These are phyloP conservation scores for Phragmites australis DNA, from an alignment of 176 grass and related monocot species.

Conservation along the genomic window DNA sequence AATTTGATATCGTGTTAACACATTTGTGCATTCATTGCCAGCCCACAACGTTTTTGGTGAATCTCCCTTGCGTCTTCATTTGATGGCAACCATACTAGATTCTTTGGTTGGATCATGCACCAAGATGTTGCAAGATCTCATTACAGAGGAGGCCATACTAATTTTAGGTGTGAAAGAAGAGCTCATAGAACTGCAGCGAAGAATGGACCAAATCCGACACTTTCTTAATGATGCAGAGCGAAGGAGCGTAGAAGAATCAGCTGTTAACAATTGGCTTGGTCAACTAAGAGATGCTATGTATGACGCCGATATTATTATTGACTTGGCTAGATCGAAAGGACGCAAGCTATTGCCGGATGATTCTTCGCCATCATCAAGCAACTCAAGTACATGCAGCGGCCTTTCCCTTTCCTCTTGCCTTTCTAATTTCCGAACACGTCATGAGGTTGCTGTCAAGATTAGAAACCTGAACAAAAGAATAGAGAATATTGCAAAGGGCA, in stretches of 20 bases:
- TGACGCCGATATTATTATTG: slow-evolving; percentile 44
- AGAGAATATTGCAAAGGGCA: neutral
- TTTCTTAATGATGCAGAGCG: slow-evolving; percentile 21
- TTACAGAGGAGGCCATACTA: too few relatives aligned
- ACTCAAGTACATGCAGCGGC: neutral
- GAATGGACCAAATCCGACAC: slow-evolving; percentile 1
- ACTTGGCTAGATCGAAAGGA: slow-evolving; percentile 22
- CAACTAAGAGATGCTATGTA: slow-evolving; percentile 50
- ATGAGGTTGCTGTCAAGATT: slow-evolving; percentile 12
- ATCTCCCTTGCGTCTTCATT: neutral
- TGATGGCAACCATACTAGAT: slow-evolving; percentile 38
- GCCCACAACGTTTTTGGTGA: neutral
- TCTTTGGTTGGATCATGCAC: neutral
- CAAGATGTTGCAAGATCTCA: neutral
- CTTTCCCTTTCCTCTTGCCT: slow-evolving; percentile 5
- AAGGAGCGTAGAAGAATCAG: slow-evolving; percentile 4
- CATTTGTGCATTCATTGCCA: too few relatives aligned
- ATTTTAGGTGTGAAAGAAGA: slow-evolving; percentile 31
- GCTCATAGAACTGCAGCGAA: slow-evolving; percentile 2
- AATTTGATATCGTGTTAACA: too few relatives aligned
- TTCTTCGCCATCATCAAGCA: neutral
- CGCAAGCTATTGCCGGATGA: neutral
- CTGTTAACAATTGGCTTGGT: slow-evolving; percentile 26
- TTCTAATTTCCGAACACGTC: neutral
- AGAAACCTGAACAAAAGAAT: slow-evolving; percentile 31